Evolutionary conservation across 129 eudicot genomes (phyloP), one percentile per base, ranked within the genome.

Genomic region (Flaveria trinervia): DNA sequence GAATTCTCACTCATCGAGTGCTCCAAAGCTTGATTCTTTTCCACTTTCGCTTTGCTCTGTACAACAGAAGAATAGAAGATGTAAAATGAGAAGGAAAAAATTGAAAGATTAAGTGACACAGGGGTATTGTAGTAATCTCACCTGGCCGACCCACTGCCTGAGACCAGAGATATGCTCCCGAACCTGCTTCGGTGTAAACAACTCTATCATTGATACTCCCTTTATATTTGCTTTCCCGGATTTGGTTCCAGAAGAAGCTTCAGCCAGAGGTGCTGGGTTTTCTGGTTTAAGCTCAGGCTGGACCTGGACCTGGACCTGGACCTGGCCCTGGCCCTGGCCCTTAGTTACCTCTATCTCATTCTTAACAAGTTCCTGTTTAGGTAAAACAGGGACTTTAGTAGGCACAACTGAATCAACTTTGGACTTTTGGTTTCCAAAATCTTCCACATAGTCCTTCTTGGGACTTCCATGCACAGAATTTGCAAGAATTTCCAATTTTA

Each of bases 111-210:
- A 25, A 61, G 43, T 64, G 69, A 30, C 69, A 30, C 46, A 62
- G 13, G 69, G 69, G 46, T 33, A 64, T 64, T 64, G 45, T 39
- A 50, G 22, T 62, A 61, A 26, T 20, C 90, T 64, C 70, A 93
- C 98, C 98, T 93, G 98, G 83, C 98, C 98, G 49, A 93, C 90
- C 98, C 98, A 93, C 86, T 83, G 97, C 72, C 97, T 86, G 74
- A 93, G 97, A 81, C 98, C 92, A 9, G 54, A 79, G 61, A 93
- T 93, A 77, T 93, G 98, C 85, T 93, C 93, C 73, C 89, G 84
- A 59, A 89, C 92, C 87, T 91, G 93, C 77, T 89, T 97, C 7
- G 97, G 97, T 44, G 98, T 89, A 82, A 93, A 93, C 81, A 93
- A 72, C 77, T 93, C 98, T 7, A 76, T 89, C 91, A 93, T 70